Conservation (phyloP, 179 eudicot genomes). For the Amaranthus tricolor region DNA sequence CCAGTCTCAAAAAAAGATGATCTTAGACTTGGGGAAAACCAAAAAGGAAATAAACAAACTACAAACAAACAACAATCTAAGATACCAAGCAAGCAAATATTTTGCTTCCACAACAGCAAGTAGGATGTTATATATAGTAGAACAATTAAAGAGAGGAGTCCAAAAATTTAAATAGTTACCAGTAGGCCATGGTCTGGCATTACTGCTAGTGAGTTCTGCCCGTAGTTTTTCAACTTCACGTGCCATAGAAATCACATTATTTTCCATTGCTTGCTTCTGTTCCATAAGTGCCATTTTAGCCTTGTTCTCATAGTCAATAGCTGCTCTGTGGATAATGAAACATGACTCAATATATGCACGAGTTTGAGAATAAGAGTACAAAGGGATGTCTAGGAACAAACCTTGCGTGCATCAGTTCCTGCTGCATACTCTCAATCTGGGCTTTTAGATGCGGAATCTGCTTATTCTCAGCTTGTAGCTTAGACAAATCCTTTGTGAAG, state of each 20-base stretch:
- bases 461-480: conserved; percentile 65
- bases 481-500: conserved; percentile 58
- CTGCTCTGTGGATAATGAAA: conserved; percentile 39
- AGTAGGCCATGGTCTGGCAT: conserved; percentile 65
- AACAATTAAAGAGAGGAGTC: background rate
- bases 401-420: conserved; percentile 92
- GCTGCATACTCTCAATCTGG: conserved; percentile 69
- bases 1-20: background rate
- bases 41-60: background rate
- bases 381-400: conserved; percentile 17
- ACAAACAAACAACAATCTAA: background rate
- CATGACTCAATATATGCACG: background rate
- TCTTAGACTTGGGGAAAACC: background rate
- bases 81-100: background rate
- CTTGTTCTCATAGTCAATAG: conserved; percentile 90
- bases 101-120: background rate
- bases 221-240: conserved; percentile 95
- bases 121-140: background rate
- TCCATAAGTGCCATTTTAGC: conserved; percentile 76
- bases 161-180: conserved; percentile 39
- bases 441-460: conserved; percentile 69
- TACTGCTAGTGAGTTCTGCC: conserved; percentile 63
- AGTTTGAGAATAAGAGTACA: background rate
- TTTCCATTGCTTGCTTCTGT: conserved; percentile 89
- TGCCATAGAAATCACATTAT: conserved; percentile 85